These are phyloP conservation scores for Podospora comata DNA, from an alignment of 495 filamentous ascomycete species.

Conservation along the genomic window DNA sequence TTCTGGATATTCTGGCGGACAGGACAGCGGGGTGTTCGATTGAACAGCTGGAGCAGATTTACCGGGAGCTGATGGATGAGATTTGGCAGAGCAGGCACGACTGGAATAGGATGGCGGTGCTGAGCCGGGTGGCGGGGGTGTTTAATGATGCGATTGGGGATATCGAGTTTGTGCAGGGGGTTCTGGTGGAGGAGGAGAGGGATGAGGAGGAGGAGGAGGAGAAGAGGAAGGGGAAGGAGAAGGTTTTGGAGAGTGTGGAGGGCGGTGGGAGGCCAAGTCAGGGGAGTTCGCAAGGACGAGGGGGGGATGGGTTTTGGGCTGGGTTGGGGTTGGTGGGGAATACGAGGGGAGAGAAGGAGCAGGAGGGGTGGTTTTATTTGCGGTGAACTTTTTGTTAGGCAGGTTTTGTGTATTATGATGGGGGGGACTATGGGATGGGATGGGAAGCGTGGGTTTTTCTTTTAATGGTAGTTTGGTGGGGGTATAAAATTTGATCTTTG, in stretches of 20 bases:
- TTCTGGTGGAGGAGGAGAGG: constrained; percentile 29
- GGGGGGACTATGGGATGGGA: no score
- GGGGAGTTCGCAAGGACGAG: background rate
- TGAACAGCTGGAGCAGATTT: constrained; percentile 92
- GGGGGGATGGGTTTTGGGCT: constrained; percentile 5
- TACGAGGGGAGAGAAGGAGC: constrained; percentile 5
- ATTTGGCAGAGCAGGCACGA: constrained; percentile 76
- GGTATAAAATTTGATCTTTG: no score
- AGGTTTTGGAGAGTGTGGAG: constrained; percentile 16
- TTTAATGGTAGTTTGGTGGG: no score
- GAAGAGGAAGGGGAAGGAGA: background rate
- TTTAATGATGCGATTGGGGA: constrained; percentile 83
- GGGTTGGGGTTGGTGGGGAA: background rate
- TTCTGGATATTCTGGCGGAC: constrained; percentile 58
- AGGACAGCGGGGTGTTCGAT: constrained; percentile 76
- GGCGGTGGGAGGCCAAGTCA: constrained; percentile 1
- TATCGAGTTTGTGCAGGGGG: constrained; percentile 65
- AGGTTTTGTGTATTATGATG: no score
- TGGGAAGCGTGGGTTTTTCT: no score
- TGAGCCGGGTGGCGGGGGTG: constrained; percentile 54
- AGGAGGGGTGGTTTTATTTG: constrained; percentile 21
- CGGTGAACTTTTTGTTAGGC: background rate
- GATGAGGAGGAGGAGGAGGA: constrained; percentile 7
- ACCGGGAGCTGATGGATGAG: constrained; percentile 83
- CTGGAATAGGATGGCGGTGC: constrained; percentile 75